These are phyloP conservation scores for Suillus plorans DNA, from an alignment of 768 basidiomycete genomes.

Conservation along the genomic window DNA sequence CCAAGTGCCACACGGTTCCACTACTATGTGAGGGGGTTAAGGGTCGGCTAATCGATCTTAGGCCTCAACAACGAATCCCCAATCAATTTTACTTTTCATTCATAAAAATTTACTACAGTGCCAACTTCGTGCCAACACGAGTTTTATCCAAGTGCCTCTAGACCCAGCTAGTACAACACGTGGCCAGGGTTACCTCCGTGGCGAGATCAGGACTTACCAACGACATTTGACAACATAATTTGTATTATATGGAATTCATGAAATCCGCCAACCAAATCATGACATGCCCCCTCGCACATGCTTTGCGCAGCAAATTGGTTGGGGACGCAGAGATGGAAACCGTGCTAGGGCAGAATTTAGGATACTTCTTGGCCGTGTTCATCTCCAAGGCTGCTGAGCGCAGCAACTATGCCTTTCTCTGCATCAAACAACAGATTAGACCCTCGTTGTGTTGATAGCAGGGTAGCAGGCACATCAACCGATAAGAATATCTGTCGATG, in stretches of 20 bases:
- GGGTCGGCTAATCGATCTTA: constrained; percentile 29
- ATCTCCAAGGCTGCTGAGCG: constrained; percentile 38
- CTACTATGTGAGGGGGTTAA: constrained; percentile 23
- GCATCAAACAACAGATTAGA: constrained; percentile 49
- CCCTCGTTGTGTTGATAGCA: constrained; percentile 46
- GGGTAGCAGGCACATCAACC: constrained; percentile 50
- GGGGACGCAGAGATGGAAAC: neutral
- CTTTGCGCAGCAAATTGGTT: neutral
- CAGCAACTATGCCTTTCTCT: constrained; percentile 59
- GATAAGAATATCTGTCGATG: constrained; percentile 71
- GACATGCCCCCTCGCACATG: neutral
- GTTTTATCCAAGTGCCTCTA: neutral
- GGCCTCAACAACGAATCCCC: constrained; percentile 3
- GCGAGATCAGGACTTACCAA: neutral
- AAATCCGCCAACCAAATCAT: neutral
- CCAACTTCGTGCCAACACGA: neutral
- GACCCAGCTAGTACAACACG: neutral
- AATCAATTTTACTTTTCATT: constrained; percentile 8
- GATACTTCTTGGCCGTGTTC: neutral
- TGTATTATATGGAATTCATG: neutral
- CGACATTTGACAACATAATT: neutral
- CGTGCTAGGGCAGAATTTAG: neutral
- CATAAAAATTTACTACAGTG: neutral
- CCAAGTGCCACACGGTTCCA: constrained; percentile 16
- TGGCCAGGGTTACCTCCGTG: neutral